A percentile compares a stretch with the other conserved stretches of the same genome.
Conservation (phyloP, 805 yeast species). For the Pichia paraexigua region DNA sequence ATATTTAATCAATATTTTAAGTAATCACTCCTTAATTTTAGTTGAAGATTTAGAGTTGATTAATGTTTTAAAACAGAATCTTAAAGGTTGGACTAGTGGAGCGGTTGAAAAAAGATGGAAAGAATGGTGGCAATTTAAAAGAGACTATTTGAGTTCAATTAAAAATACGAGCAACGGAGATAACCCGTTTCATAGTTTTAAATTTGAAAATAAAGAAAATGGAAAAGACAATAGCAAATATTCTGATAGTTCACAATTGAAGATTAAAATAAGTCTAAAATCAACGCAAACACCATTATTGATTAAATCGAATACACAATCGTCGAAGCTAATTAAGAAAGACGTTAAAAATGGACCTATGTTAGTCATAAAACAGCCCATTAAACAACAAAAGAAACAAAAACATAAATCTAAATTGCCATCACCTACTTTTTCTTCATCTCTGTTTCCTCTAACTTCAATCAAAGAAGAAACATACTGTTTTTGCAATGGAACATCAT, state of each 20-base stretch:
- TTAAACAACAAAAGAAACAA: not conserved
- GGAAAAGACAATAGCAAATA: not conserved
- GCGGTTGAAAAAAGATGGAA: constrained; percentile 15
- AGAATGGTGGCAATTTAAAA: constrained; percentile 23
- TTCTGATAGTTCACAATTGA: not conserved
- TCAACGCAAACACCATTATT: not conserved
- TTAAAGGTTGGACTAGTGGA: constrained; percentile 13
- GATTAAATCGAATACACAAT: not conserved
- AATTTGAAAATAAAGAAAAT: not conserved
- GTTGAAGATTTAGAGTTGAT: constrained; percentile 17
- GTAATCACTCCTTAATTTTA: constrained; percentile 18
- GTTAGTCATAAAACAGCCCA: not conserved
- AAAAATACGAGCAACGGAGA: not conserved
- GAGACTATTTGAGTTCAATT: constrained; percentile 3
- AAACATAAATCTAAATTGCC: not conserved
- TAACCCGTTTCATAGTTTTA: not conserved
- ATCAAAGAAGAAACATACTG: constrained; percentile 30
- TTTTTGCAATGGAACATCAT: constrained; percentile 44
- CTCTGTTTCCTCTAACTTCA: not conserved
- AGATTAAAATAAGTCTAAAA: not conserved
- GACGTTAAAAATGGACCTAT: not conserved
- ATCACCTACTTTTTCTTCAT: not conserved
- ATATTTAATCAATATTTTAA: constrained; percentile 15
- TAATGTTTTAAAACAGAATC: constrained; percentile 1
- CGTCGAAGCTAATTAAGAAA: not conserved